Evolutionary conservation across 352 stramenopile species (phyloP), one percentile per base, ranked within the genome.

Genomic region (Achlya hypogyna): DNA sequence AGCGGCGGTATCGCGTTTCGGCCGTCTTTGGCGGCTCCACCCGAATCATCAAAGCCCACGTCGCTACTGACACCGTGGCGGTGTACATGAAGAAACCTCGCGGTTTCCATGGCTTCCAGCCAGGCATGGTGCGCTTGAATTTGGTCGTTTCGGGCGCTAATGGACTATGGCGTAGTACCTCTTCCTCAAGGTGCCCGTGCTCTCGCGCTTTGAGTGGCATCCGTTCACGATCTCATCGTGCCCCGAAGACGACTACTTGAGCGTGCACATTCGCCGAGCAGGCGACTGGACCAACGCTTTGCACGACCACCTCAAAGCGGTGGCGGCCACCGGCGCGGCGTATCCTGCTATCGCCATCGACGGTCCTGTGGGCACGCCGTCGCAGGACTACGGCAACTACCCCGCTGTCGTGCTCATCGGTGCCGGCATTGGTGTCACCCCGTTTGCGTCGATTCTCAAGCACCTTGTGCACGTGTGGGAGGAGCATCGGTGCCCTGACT

Each of bases 151-250:
- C 27, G 51, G 32, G n/a, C 9, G 8, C n/a, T 63, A 20, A 67
- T 42, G 52, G 27, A 31, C 20, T 63, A 51, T 3, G 4, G 27
- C 22, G 27, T 45, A 89, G 72, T 93, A 89, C 74, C 66, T 82
- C 6, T 89, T 88, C 52, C 28, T 93, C n/a, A 74, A 86, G 35
- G 69, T 89, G 4, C 75, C 77, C 9, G 54, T 49, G 16, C 69
- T 95, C 53, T 87, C 79, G 16, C 29, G 63, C 2, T 40, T 78
- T 10, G 75, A 93, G 71, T 95, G 84, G 86, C 86, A 93, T 74
- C 82, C 86, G 28, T 94, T 93, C 72, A 91, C 74, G 14, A 63
- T 94, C 23, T 77, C 76, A 9, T 89, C 78, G 1, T 75, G 75
- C 1, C 77, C 78, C 1, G 53, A 75, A 5, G 79, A 76, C 53